These are phyloP conservation scores for Podospora tetraspora DNA, from an alignment of 495 filamentous ascomycete genomes.

Conservation along the genomic window DNA sequence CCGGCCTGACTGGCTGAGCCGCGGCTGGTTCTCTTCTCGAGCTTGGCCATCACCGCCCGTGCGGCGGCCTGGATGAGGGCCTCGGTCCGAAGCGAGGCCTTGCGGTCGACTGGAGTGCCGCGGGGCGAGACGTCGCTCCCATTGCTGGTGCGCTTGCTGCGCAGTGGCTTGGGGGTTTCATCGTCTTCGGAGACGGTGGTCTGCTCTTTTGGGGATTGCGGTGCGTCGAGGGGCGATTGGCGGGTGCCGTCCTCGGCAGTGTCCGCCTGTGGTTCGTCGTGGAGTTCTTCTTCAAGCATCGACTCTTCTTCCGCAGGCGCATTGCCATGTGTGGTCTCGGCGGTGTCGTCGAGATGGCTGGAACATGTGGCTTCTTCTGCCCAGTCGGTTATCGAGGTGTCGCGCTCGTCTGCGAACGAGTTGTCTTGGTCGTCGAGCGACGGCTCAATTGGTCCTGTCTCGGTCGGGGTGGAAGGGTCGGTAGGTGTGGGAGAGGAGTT, in stretches of 20 bases:
- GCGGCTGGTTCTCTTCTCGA: conserved; percentile 27
- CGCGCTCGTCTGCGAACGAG: background rate
- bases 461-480: background rate
- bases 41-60: conserved; percentile 34
- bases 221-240: background rate
- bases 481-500: too few relatives aligned
- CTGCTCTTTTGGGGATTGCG: background rate
- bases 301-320: background rate
- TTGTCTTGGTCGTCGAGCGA: background rate
- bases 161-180: background rate
- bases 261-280: background rate
- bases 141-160: background rate
- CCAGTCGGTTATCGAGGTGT: background rate
- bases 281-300: background rate
- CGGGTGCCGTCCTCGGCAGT: background rate
- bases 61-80: conserved; percentile 44
- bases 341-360: background rate
- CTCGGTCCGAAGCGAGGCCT: conserved; percentile 30
- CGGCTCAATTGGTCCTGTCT: background rate
- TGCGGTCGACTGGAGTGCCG: conserved; percentile 10
- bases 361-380: background rate
- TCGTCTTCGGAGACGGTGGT: background rate
- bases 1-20: conserved; percentile 7
- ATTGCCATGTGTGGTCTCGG: background rate
- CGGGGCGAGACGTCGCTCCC: background rate